These are phyloP conservation scores for Erodium maritimum DNA, from an alignment of 345 rosid species.

Conservation along the genomic window DNA sequence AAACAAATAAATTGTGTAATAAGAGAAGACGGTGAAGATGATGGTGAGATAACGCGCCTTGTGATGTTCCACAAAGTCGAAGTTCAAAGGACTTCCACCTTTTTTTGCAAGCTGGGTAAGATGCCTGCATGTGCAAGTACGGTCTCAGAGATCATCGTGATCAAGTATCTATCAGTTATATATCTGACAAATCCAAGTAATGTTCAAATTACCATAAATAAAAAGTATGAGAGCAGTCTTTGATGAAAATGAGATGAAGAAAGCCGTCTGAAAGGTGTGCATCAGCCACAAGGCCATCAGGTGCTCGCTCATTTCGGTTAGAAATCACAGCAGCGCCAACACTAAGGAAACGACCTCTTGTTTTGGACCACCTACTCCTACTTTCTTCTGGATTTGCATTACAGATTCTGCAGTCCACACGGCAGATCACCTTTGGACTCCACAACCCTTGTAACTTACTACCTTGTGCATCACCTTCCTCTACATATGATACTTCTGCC, in stretches of 20 bases:
- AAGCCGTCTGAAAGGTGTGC: slow-evolving; percentile 94
- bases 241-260: slow-evolving; percentile 74
- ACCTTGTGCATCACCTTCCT: slow-evolving; percentile 20
- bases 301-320: slow-evolving; percentile 82
- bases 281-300: slow-evolving; percentile 91
- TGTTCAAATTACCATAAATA: slow-evolving; percentile 88
- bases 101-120: slow-evolving; percentile 80
- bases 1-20: neutral
- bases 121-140: slow-evolving; percentile 39
- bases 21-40: neutral
- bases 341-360: slow-evolving; percentile 66
- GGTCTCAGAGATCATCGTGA: neutral
- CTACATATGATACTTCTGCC: slow-evolving; percentile 70
- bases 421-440: slow-evolving; percentile 39
- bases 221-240: slow-evolving; percentile 69
- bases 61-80: slow-evolving; percentile 78
- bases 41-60: slow-evolving; percentile 33
- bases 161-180: neutral
- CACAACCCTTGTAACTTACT: slow-evolving; percentile 23
- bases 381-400: slow-evolving; percentile 28
- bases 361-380: slow-evolving; percentile 46
- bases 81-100: slow-evolving; percentile 68
- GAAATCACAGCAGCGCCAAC: slow-evolving; percentile 86
- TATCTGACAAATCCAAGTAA: too few species aligned
- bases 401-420: slow-evolving; percentile 56